A percentile compares a stretch with the other conserved stretches of the same genome.
Conservation (phyloP, 2,329 filamentous ascomycete genomes). For the Hypomyces perniciosus region DNA sequence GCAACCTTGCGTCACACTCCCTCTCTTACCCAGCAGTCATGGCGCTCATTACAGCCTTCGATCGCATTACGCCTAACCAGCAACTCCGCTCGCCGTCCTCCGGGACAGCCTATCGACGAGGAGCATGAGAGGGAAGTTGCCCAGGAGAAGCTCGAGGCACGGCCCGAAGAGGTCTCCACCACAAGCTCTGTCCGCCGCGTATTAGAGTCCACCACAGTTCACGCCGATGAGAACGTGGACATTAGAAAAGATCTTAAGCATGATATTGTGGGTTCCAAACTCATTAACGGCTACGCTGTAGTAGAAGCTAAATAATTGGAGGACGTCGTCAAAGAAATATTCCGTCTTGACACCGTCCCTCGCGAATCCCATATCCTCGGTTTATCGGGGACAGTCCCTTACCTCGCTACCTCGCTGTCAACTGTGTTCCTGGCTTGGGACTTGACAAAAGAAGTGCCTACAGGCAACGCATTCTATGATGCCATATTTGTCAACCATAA, state of each 20-base stretch:
- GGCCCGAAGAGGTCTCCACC: conserved; percentile 55
- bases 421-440: conserved; percentile 81
- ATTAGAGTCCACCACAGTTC: conserved; percentile 32
- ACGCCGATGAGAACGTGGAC: conserved; percentile 19
- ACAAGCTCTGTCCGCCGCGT: conserved; percentile 51
- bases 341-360: conserved; percentile 59
- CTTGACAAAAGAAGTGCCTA: conserved; percentile 61
- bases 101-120: conserved; percentile 37
- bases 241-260: conserved; percentile 33
- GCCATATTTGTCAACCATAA: conserved; percentile 59
- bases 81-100: conserved; percentile 17
- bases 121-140: conserved; percentile 51
- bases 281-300: not conserved
- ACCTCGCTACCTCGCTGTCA: conserved; percentile 74
- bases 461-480: conserved; percentile 50
- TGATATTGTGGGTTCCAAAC: conserved; percentile 43
- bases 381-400: conserved; percentile 75
- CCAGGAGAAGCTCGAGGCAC: conserved; percentile 49
- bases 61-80: conserved; percentile 4
- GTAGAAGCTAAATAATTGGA: conserved; percentile 25
- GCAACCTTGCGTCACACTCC: conserved; percentile 8
- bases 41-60: not conserved
- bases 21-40: conserved; percentile 20
- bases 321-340: conserved; percentile 63
- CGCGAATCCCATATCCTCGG: conserved; percentile 63